These are phyloP conservation scores for Amphibolis antarctica DNA, from an alignment of 106 monocot genomes.

Conservation along the genomic window DNA sequence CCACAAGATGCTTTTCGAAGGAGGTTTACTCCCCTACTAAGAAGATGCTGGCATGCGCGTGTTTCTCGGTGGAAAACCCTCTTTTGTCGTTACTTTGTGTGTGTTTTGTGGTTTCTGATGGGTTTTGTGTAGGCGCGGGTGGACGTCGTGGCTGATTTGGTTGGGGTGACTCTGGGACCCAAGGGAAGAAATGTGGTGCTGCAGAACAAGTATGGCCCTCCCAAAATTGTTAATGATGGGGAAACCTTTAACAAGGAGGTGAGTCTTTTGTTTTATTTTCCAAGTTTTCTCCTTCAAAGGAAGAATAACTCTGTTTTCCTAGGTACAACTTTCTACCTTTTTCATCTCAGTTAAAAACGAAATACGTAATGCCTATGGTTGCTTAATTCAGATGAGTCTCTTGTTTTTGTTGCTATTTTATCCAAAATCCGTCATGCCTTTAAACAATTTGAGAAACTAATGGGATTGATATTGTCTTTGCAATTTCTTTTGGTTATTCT, in stretches of 20 bases:
- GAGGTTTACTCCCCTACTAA: constrained; percentile 69
- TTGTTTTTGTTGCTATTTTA: neutral
- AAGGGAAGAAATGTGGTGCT: constrained; percentile 88
- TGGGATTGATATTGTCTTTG: no score
- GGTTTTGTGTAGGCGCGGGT: constrained; percentile 55
- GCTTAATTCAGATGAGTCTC: neutral
- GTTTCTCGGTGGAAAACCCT: neutral
- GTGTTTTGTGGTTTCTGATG: neutral
- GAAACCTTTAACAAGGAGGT: constrained; percentile 94
- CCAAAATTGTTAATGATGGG: constrained; percentile 91
- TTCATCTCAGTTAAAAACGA: no score
- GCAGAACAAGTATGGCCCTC: constrained; percentile 80
- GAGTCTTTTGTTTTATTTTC: neutral
- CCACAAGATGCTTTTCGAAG: constrained; percentile 46
- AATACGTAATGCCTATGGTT: neutral
- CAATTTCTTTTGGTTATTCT: no score
- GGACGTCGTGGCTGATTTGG: constrained; percentile 64
- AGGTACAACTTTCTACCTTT: no score
- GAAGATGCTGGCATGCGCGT: constrained; percentile 57
- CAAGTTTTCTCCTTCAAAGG: no score
- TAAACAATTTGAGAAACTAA: no score
- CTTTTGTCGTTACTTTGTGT: neutral
- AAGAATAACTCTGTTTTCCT: no score
- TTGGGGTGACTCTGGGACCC: constrained; percentile 85
- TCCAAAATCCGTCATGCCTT: no score